Evolutionary conservation across 139 green algal species (phyloP).

Genomic region (Auxenochlorella protothecoides): DNA sequence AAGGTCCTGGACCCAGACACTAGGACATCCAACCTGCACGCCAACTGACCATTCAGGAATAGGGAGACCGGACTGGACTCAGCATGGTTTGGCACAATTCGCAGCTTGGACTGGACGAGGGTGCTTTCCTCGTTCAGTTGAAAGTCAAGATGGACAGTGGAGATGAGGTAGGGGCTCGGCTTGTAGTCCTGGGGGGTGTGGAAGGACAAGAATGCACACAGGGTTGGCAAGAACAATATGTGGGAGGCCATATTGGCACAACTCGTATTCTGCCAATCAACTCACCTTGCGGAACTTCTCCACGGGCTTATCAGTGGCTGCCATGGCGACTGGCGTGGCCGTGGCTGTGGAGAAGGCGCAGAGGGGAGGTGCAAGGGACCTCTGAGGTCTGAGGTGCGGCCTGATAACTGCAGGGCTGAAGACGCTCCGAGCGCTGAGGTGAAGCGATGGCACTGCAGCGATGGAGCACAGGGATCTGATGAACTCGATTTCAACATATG

Average conservation of each 20-base stretch:
- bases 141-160: slow-evolving; percentile 65
- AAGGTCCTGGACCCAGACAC: background rate
- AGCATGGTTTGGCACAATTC: slow-evolving; percentile 36
- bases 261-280: background rate
- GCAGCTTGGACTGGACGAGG: slow-evolving; percentile 40
- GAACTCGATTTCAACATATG: no score
- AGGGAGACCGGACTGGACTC: slow-evolving; percentile 5
- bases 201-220: no score
- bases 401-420: no score
- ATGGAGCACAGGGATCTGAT: no score
- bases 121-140: slow-evolving; percentile 64
- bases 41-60: slow-evolving; percentile 39
- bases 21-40: background rate
- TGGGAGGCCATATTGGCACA: background rate
- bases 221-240: slow-evolving; percentile 7
- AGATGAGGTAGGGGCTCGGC: slow-evolving; percentile 55
- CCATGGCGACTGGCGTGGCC: background rate
- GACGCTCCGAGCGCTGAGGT: no score
- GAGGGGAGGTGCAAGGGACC: background rate
- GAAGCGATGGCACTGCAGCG: no score
- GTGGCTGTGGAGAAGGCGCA: slow-evolving; percentile 2
- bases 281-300: slow-evolving; percentile 28
- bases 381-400: background rate
- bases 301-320: background rate
- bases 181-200: slow-evolving; percentile 57